Evolutionary conservation across 805 yeast genomes (phyloP).

Genomic region (Wickerhamomyces chaumierensis): DNA sequence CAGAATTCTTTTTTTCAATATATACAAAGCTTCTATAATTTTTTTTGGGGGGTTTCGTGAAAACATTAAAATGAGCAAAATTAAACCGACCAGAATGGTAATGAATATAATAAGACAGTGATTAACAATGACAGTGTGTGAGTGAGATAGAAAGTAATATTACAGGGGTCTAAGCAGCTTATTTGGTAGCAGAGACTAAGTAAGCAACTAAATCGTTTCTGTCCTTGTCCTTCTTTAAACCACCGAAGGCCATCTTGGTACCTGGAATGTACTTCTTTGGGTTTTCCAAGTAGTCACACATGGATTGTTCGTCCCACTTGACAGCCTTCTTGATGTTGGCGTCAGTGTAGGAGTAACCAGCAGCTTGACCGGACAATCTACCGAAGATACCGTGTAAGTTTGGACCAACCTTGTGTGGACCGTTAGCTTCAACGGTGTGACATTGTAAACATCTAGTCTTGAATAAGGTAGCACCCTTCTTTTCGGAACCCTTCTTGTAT

Average conservation of each 20-base stretch:
- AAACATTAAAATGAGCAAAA: not conserved
- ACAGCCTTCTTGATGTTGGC: conserved; percentile 97
- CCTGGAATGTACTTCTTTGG: conserved; percentile 99
- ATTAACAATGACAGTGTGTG: not conserved
- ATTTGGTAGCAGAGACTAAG: conserved; percentile 47
- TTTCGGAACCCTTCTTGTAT: conserved; percentile 46
- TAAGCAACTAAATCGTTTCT: conserved; percentile 93
- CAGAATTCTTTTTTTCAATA: not conserved
- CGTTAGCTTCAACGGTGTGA: conserved; percentile 94
- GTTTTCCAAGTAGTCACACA: conserved; percentile 94
- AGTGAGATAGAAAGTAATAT: too few relatives aligned
- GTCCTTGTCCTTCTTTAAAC: conserved; percentile 98
- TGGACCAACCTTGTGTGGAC: conserved; percentile 98
- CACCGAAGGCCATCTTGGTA: conserved; percentile 99
- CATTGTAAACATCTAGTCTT: conserved; percentile 99
- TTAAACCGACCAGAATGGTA: not conserved
- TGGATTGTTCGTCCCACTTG: conserved; percentile 73
- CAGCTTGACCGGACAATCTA: conserved; percentile 85
- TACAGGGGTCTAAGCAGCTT: conserved; percentile 6
- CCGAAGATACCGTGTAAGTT: conserved; percentile 92
- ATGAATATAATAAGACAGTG: too few relatives aligned
- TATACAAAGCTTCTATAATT: not conserved
- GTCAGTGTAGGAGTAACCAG: conserved; percentile 92
- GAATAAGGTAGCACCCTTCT: conserved; percentile 97
- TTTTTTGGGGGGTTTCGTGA: not conserved